phyloP scores from a whole-genome alignment of 2,329 filamentous ascomycete species.

The Pestalotiopsis sp. region DNA sequence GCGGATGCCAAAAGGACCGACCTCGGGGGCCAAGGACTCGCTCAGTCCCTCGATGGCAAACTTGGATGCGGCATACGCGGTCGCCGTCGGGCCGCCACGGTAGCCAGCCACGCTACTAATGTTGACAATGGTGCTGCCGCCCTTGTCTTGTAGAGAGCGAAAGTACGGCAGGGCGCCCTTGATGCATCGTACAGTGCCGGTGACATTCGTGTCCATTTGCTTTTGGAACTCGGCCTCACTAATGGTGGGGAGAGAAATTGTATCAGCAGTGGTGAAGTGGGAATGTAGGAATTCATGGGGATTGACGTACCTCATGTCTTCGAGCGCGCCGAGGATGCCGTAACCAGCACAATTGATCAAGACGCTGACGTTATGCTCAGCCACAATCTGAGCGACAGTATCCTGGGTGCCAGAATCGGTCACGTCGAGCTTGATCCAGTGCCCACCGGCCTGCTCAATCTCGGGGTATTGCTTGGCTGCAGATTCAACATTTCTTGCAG shows the following conservation, averaged over 20 bases:
- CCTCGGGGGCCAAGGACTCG: conserved; percentile 38
- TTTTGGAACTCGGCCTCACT: not conserved
- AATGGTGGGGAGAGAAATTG: not conserved
- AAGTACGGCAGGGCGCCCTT: conserved; percentile 31
- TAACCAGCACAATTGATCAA: conserved; percentile 33
- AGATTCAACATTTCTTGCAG: conserved; percentile 30
- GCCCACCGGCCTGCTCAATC: conserved; percentile 30
- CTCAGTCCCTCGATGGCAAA: conserved; percentile 42
- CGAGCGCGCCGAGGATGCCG: conserved; percentile 23
- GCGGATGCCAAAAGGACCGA: conserved; percentile 35
- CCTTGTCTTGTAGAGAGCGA: conserved; percentile 20
- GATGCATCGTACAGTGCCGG: conserved; percentile 29
- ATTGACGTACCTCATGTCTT: conserved; percentile 24
- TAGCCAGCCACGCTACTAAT: conserved; percentile 27
- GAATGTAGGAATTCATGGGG: not conserved
- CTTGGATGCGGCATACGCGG: conserved; percentile 35
- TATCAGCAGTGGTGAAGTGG: not conserved
- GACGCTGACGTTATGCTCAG: conserved; percentile 29
- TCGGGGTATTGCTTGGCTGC: conserved; percentile 23
- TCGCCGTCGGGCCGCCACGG: conserved; percentile 23
- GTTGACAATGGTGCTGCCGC: conserved; percentile 30
- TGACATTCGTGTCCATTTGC: conserved; percentile 21
- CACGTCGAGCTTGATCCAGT: conserved; percentile 32
- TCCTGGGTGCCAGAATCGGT: conserved; percentile 25
- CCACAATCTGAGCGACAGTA: conserved; percentile 28